These are phyloP conservation scores for Alternaria rosae DNA, from an alignment of 2,329 filamentous ascomycete genomes.

Conservation along the genomic window DNA sequence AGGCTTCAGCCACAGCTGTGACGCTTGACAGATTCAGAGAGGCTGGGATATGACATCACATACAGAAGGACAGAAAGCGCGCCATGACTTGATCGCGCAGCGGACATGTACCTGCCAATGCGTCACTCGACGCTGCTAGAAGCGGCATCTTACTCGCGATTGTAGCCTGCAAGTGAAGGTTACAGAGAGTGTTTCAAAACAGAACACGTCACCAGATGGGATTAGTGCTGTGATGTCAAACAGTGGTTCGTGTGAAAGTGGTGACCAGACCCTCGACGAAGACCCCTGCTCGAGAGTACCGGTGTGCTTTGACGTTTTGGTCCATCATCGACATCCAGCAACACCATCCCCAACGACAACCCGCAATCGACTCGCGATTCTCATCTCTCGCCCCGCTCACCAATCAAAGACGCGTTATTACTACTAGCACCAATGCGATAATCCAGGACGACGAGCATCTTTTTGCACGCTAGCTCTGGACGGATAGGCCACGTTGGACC, in stretches of 20 bases:
- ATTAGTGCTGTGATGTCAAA: not conserved
- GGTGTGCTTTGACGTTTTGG: constrained; percentile 36
- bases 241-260: constrained; percentile 8
- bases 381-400: not conserved
- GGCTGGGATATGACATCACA: constrained; percentile 22
- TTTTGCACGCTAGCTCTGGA: constrained; percentile 14
- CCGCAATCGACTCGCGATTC: constrained; percentile 12
- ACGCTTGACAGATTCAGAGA: not conserved
- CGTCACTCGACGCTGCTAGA: not conserved
- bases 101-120: constrained; percentile 28
- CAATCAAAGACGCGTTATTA: constrained; percentile 6
- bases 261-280: constrained; percentile 16
- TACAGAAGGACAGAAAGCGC: constrained; percentile 9
- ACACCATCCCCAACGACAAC: constrained; percentile 17
- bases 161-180: not conserved
- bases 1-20: not conserved
- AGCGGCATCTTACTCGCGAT: too few relatives aligned
- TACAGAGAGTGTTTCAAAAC: not conserved
- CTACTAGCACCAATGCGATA: constrained; percentile 34
- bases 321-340: constrained; percentile 23
- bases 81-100: constrained; percentile 24
- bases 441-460: constrained; percentile 9
- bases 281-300: constrained; percentile 23
- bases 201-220: not conserved
- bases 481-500: constrained; percentile 41